A percentile compares a stretch with the other conserved stretches of the same genome.
Conservation (phyloP, 73 alveolate genomes). For the Paramecium biaurelia region DNA sequence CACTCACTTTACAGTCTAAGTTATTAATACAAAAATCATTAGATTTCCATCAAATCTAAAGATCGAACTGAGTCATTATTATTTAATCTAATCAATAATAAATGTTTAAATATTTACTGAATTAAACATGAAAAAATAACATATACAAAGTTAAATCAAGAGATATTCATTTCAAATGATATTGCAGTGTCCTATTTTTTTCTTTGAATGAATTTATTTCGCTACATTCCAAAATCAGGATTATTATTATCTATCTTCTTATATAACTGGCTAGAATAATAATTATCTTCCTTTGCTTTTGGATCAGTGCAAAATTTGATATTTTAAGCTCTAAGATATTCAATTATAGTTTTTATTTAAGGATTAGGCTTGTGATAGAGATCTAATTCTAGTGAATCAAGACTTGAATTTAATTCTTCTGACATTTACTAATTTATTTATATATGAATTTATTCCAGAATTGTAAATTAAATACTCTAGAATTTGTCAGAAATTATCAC, state of each 20-base stretch:
- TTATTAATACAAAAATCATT: background rate
- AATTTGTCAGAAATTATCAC: background rate
- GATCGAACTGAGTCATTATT: background rate
- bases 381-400: background rate
- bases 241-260: background rate
- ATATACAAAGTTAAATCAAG: background rate
- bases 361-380: background rate
- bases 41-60: background rate
- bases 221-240: background rate
- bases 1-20: background rate
- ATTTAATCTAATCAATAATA: background rate
- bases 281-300: background rate
- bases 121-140: background rate
- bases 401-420: conserved; percentile 22
- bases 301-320: background rate
- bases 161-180: background rate
- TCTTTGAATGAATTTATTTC: background rate
- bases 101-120: background rate
- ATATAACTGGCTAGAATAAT: background rate
- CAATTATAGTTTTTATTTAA: background rate
- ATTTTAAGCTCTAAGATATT: background rate
- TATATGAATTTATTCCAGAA: background rate
- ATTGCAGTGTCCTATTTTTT: background rate
- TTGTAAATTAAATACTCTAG: background rate
- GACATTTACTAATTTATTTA: background rate